Base-by-base conservation (phyloP, 768 basidiomycete species). In the Suillus luteus region DNA sequence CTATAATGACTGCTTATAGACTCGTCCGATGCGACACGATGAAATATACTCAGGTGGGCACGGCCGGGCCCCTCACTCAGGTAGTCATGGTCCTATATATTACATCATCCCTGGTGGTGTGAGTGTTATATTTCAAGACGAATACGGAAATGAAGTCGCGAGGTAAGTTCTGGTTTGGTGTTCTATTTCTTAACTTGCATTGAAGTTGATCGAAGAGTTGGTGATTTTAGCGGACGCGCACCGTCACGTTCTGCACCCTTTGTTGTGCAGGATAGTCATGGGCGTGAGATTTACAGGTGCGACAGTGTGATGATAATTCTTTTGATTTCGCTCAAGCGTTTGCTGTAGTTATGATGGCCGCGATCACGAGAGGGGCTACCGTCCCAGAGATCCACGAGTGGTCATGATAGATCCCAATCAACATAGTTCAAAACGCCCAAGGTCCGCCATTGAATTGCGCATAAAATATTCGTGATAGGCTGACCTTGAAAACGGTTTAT, bases 21-120 rank as follows among this genome's bases (percentile, higher is more conserved):
- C 52, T 15, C 63, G 73, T 71, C 72, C 71, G 61, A 68, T 66
- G 67, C 64, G 61, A 62, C 62, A 71, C 63, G 65, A 65, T 69
- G 65, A 76, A 65, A 40, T 64, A 38, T 60, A 70, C 59, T 61
- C 59, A n/a, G 72, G 73, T 64, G 57, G 49, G 7, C 49, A 49
- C 49, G 49, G 69, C 67, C 58, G 74, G 57, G 60, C 64, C 62
- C 68, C 65, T 52, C 60, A 69, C 49, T 51, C 71, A 65, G 59
- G 70, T 17, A 68, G 69, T 49, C 71, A 69, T 8, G 66, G 67
- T 65, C 65, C 84, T 72, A 67, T 79, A 77, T 80, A 79, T 70
- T 91, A 90, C 67, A 83, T 91, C 66, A 82, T 90, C 57, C 89
- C 90, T 43, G 81, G 80, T 19, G 89, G 87, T 24, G 77, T 85